These are phyloP conservation scores for Sporisorium graminicola DNA, from an alignment of 1,284 basidiomycete genomes.

Conservation along the genomic window DNA sequence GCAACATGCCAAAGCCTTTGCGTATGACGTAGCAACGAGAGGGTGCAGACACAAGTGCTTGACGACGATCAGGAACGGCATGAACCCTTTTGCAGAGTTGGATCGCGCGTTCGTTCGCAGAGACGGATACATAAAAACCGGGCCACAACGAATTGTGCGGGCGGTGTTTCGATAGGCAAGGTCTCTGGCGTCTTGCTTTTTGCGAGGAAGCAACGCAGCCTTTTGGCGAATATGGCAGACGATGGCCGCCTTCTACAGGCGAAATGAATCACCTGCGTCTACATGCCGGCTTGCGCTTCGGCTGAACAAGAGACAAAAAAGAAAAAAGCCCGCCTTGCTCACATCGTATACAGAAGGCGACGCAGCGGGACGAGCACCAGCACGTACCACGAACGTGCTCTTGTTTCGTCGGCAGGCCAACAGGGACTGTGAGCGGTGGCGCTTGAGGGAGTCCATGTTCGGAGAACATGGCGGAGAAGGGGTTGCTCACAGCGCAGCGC, in stretches of 20 bases:
- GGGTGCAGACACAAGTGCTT: no score
- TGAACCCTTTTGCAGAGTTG: not conserved
- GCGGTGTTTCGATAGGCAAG: not conserved
- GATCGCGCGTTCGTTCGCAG: no score
- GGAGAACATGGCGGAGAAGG: not conserved
- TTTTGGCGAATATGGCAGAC: no score
- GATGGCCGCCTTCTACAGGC: not conserved
- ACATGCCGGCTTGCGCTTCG: not conserved
- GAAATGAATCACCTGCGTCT: not conserved
- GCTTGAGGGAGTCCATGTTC: not conserved
- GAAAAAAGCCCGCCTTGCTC: not conserved
- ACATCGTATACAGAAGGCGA: not conserved
- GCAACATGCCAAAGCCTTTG: not conserved
- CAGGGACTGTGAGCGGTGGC: not conserved
- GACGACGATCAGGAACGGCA: slow-evolving; percentile 2
- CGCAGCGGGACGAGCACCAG: not conserved
- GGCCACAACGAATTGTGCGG: not conserved
- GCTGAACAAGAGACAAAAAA: not conserved
- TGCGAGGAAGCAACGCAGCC: not conserved
- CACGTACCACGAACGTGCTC: not conserved
- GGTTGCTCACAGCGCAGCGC: not conserved
- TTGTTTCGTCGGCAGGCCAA: not conserved
- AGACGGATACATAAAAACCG: not conserved
- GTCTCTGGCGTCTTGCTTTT: no score
- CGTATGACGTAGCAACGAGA: not conserved